Percentiles rank a stretch among this genome's conserved stretches.
phyloP scores from a whole-genome alignment of 371 early-diverging fungal species.

The Nematocida sp. region DNA sequence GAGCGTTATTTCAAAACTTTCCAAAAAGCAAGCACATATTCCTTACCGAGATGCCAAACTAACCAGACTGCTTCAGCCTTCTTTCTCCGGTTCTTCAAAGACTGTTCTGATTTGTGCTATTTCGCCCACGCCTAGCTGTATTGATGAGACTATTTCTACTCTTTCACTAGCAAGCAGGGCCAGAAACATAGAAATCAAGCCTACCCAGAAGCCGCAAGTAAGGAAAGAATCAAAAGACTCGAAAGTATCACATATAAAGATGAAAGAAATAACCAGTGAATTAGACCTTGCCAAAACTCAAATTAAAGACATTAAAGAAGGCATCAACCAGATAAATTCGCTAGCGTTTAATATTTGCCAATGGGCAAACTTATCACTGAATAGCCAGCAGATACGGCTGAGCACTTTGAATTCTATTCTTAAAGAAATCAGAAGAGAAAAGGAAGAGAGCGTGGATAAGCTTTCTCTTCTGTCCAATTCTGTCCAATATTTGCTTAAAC shows the following conservation, averaged over 20 bases:
- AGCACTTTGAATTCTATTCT: neutral
- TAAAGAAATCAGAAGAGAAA: constrained; percentile 5
- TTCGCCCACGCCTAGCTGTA: constrained; percentile 74
- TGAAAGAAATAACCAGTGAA: neutral
- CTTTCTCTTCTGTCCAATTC: constrained; percentile 9
- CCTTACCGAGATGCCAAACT: constrained; percentile 95
- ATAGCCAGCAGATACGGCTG: neutral
- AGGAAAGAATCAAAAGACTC: constrained; percentile 29
- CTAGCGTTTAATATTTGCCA: neutral
- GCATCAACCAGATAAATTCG: neutral
- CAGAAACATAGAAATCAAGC: constrained; percentile 53
- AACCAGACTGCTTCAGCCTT: constrained; percentile 87
- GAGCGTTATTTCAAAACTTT: constrained; percentile 95
- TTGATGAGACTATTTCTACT: constrained; percentile 84
- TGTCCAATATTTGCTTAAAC: constrained; percentile 22
- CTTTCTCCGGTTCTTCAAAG: constrained; percentile 84
- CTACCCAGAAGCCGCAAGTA: constrained; percentile 57
- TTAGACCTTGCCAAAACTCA: neutral
- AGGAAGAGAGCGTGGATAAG: constrained; percentile 1
- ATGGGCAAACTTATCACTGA: neutral
- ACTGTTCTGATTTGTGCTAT: constrained; percentile 87
- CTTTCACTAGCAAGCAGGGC: constrained; percentile 73
- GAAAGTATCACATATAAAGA: neutral
- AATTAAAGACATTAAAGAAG: neutral
- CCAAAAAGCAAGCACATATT: constrained; percentile 75